A percentile compares a stretch with the other conserved stretches of the same genome.
These are phyloP conservation scores for Pilaira anomala DNA, from an alignment of 192 early-diverging fungal genomes.

Conservation along the genomic window DNA sequence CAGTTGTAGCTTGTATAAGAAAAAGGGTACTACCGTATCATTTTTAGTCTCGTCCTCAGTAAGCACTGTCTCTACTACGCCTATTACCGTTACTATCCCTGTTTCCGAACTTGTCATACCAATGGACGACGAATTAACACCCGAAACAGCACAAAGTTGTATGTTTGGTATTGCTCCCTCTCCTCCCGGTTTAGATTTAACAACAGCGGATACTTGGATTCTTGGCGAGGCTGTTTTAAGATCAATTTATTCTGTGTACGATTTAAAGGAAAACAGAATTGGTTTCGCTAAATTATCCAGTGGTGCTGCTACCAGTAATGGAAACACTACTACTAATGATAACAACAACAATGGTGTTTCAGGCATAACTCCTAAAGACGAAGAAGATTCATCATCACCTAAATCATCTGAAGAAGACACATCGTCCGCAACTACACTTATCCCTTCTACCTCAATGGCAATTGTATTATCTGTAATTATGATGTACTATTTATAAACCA, in stretches of 20 bases:
- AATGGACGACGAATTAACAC: conserved; percentile 16
- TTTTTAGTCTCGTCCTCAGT: conserved; percentile 3
- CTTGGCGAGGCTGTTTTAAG: conserved; percentile 24
- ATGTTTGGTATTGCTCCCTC: conserved; percentile 35
- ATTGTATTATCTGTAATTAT: too few relatives aligned
- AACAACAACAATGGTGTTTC: too few relatives aligned
- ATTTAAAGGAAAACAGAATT: conserved; percentile 28
- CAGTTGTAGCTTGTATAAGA: conserved; percentile 7
- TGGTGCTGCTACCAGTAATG: background rate
- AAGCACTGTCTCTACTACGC: background rate
- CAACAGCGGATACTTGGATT: conserved; percentile 22
- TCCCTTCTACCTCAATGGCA: too few relatives aligned
- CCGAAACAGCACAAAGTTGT: conserved; percentile 1
- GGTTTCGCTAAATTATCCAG: conserved; percentile 20
- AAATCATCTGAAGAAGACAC: too few relatives aligned
- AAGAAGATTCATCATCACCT: too few relatives aligned
- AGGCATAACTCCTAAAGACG: too few relatives aligned
- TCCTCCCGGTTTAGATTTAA: background rate
- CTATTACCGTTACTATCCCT: conserved; percentile 17
- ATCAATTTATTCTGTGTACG: conserved; percentile 25
- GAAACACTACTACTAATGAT: too few relatives aligned
- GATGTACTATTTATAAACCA: too few relatives aligned
- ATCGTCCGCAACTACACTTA: too few relatives aligned
- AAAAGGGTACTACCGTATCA: background rate
- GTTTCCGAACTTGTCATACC: conserved; percentile 20